phyloP scores from a whole-genome alignment of 768 basidiomycete genomes.

The Rhodotorula kratochvilovae region DNA sequence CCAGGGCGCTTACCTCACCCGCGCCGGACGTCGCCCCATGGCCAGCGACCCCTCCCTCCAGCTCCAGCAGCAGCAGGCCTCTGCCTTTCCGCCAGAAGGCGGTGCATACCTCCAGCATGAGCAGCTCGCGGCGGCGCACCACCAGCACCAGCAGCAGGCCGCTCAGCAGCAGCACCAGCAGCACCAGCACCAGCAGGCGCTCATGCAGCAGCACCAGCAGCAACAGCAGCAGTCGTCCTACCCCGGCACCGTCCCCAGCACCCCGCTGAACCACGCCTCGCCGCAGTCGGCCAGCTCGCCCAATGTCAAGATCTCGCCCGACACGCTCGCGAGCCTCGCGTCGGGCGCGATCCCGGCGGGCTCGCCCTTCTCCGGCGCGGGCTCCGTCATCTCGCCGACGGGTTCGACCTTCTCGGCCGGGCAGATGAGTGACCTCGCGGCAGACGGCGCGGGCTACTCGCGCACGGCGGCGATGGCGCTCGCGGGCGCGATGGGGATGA shows the following conservation, averaged over 20 bases:
- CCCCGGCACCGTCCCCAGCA: neutral
- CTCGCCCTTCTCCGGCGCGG: slow-evolving; percentile 19
- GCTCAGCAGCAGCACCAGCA: neutral
- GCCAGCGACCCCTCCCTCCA: neutral
- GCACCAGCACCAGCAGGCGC: neutral
- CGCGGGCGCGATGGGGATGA: slow-evolving; percentile 3
- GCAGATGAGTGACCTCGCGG: neutral
- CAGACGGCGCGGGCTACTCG: neutral
- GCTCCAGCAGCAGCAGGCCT: neutral
- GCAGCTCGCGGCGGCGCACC: neutral
- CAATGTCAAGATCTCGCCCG: slow-evolving; percentile 14
- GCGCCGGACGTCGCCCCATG: neutral
- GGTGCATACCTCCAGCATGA: neutral
- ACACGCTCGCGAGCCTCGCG: slow-evolving; percentile 14
- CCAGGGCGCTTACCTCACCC: no score
- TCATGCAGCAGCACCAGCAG: neutral
- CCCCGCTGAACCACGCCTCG: slow-evolving; percentile 15
- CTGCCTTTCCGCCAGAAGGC: neutral
- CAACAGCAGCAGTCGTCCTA: neutral
- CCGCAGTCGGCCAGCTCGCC: slow-evolving; percentile 5
- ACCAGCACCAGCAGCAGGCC: neutral
- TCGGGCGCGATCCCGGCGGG: neutral
- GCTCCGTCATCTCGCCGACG: slow-evolving; percentile 18
- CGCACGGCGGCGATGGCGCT: slow-evolving; percentile 14
- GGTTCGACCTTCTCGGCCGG: slow-evolving; percentile 26